Base-by-base conservation (phyloP, 2,329 filamentous ascomycete species). In the Colletotrichum melonis region DNA sequence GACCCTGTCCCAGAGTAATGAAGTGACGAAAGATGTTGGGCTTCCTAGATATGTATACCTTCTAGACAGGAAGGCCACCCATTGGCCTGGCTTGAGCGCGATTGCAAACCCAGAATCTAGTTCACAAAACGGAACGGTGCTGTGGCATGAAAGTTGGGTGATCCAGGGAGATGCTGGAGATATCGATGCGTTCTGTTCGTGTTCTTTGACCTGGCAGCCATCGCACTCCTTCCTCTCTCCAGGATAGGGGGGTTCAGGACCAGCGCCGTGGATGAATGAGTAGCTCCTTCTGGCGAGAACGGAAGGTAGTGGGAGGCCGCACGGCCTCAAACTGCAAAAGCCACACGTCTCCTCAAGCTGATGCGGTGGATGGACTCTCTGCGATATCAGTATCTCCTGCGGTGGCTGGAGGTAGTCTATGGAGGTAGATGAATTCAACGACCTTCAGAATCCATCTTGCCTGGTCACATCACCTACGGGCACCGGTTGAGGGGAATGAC, bases 151-250 rank as follows among this genome's bases (percentile, higher is more conserved):
- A 64, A 24, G 22, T 55, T 5, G 63, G 1, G 46, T 24, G 30
- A 63, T 42, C 8, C 49, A 26, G 19, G 67, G 35, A 1, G 2
- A 70, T 70, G 4, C 69, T 49, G 5, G 76, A 78, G n/a, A 78
- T 73, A 4, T 75, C 77, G 11, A 11, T 78, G 78, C 60, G 77
- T 73, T 8, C 77, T 77, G 0, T 76, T 78, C 24, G 75, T 32
- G 7, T 73, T 73, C 75, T 77, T 77, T 71, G 75, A 14, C 77
- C 74, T 1, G 76, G 77, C 32, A 78, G 64, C 77, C 77, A 78
- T 49, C 75, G 73, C 1, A 63, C 63, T 5, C 74, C 74, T 0
- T 75, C 71, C 0, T 75, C 77, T 16, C 35, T 49, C 5, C 62
- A 11, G 60, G 30, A 77, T 30, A 4, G 73, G 68, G 55, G 73